These are phyloP conservation scores for Pneumocystis canis DNA, from an alignment of 1,139 yeast genomes.

Conservation along the genomic window DNA sequence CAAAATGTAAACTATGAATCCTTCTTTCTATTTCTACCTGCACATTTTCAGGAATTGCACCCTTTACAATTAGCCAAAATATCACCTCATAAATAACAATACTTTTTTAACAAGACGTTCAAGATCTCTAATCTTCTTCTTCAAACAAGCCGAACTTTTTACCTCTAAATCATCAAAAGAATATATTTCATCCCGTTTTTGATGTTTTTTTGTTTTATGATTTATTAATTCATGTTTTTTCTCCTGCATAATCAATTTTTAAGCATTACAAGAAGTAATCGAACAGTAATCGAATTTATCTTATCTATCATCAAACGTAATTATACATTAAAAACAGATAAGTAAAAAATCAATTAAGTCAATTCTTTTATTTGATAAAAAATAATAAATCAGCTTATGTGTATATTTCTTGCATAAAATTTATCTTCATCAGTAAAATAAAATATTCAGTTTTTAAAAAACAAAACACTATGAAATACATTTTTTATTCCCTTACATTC, in stretches of 20 bases:
- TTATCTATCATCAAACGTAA: neutral
- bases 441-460: neutral
- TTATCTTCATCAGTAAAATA: neutral
- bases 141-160: slow-evolving; percentile 27
- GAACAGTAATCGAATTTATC: too few relatives aligned
- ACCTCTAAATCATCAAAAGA: neutral
- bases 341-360: neutral
- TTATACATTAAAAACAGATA: neutral
- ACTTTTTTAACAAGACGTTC: slow-evolving; percentile 42
- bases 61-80: slow-evolving; percentile 24
- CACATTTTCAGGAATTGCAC: slow-evolving; percentile 59
- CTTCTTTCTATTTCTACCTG: slow-evolving; percentile 37
- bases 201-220: neutral
- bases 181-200: neutral
- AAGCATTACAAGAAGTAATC: too few relatives aligned
- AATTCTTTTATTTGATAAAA: neutral
- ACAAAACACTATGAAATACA: neutral
- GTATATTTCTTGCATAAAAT: neutral
- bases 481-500: neutral
- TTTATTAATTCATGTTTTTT: neutral
- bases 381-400: neutral
- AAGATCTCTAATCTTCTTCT: slow-evolving; percentile 72
- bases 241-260: neutral
- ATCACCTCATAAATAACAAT: neutral
- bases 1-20: slow-evolving; percentile 7